Base-by-base conservation (phyloP, 208 protist species). In the Leishmania guyanensis region DNA sequence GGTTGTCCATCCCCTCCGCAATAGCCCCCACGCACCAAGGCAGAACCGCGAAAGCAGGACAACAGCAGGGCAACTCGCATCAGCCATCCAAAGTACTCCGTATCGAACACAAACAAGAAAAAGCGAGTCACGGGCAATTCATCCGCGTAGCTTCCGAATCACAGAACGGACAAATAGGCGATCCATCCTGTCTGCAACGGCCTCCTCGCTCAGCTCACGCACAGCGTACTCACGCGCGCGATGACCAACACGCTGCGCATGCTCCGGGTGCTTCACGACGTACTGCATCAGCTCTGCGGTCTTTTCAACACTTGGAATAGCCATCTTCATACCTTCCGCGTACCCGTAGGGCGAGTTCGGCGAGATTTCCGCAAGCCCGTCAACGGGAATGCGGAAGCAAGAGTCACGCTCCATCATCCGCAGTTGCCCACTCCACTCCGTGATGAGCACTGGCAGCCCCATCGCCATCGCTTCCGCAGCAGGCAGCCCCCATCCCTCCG, bases 401-500 rank as follows among this genome's bases (percentile, higher is more conserved):
- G 81, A 83, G 68, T 88, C 86, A 2, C 69, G 72, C 10, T 75
- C 62, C 29, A 89, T 73, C 75, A 94, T 91, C 17, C 69, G 79
- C 43, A 66, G 79, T 20, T 78, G 65, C 29, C 91, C 89, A 36
- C 82, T 46, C 85, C 84, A 94, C 53, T 91, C 78, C 68, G 89
- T 91, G 3, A 75, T 56, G 22, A 92, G 75, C 54, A 86, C 75
- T 48, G 91, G 91, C 69, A 94, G 53, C 14, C 64, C 89, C 84
- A 92, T 93, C 60, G 88, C 75, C 89, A 94, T 94, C 51, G 91
- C 89, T 82, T 94, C 86, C 33, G 80, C 76, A 16, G 82, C 66
- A 16, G 91, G 91, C 71, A 93, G 79, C 0, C 89, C 89, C 91
- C 89, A 94, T 16, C 89, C 91, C 79, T 94, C 97, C n/a, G 60